phyloP scores from a whole-genome alignment of 179 eudicot species.

The Beta corolliflora region DNA sequence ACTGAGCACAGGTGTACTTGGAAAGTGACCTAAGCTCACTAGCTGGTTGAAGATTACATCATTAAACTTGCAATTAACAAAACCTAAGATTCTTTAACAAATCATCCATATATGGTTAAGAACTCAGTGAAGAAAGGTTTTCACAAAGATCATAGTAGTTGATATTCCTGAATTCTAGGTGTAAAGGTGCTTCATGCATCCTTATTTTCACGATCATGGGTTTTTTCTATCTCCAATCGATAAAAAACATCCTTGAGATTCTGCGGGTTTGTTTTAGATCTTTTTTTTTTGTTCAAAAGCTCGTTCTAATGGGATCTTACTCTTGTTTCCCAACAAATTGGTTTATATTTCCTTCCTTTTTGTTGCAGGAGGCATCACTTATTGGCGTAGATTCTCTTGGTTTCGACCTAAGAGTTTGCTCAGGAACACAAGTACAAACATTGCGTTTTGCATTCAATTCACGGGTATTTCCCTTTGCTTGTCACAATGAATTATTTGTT shows the following conservation, averaged over 20 bases:
- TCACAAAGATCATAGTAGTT: background rate
- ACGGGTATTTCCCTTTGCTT: slow-evolving; percentile 49
- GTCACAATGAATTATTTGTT: background rate
- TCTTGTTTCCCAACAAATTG: background rate
- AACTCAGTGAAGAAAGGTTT: background rate
- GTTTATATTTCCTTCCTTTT: slow-evolving; percentile 21
- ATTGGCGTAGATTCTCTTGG: slow-evolving; percentile 88
- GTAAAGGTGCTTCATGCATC: background rate
- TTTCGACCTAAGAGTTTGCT: slow-evolving; percentile 88
- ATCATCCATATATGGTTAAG: background rate
- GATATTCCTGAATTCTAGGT: background rate
- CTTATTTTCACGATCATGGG: background rate
- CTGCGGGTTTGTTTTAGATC: background rate
- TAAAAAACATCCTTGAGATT: background rate
- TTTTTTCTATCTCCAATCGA: background rate
- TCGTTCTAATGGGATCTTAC: background rate
- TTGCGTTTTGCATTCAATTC: slow-evolving; percentile 73
- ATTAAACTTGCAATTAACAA: background rate
- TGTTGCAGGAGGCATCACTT: slow-evolving; percentile 82
- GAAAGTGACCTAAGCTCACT: background rate
- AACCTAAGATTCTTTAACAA: background rate
- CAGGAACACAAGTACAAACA: slow-evolving; percentile 89
- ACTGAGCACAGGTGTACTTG: background rate
- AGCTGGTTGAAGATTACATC: background rate
- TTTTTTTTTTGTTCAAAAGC: no score